These are phyloP conservation scores for Termitomyces sp. DNA, from an alignment of 768 basidiomycete species.

Conservation along the genomic window DNA sequence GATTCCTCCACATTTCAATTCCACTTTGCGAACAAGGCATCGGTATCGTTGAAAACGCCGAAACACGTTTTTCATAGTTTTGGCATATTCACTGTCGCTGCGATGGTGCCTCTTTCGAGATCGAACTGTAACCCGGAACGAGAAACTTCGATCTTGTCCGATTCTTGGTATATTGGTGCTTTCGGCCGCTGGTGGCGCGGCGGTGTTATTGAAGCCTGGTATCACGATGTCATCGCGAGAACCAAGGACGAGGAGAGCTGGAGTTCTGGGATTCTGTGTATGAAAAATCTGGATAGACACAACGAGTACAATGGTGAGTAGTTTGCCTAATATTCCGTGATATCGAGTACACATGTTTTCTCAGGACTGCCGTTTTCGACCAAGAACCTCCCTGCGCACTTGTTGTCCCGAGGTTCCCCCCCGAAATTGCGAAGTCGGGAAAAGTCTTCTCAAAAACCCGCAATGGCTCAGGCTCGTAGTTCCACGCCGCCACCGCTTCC, in stretches of 20 bases:
- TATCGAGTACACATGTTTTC: constrained; percentile 7
- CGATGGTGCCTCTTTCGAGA: constrained; percentile 54
- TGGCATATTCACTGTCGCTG: constrained; percentile 82
- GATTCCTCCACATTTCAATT: constrained; percentile 61
- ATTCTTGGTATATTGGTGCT: constrained; percentile 87
- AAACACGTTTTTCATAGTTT: constrained; percentile 83
- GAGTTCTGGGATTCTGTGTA: constrained; percentile 71
- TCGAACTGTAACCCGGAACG: constrained; percentile 30
- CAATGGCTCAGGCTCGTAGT: constrained; percentile 41
- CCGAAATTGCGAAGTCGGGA: constrained; percentile 56
- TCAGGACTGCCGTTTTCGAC: constrained; percentile 48
- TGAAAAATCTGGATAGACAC: constrained; percentile 68
- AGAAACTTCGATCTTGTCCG: constrained; percentile 51
- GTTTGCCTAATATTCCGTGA: constrained; percentile 12
- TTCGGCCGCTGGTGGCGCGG: constrained; percentile 92
- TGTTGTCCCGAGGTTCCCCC: constrained; percentile 40
- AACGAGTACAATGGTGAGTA: constrained; percentile 60
- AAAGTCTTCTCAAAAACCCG: constrained; percentile 39
- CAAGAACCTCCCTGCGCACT: constrained; percentile 2
- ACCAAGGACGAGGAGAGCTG: constrained; percentile 68
- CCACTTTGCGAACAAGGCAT: constrained; percentile 90
- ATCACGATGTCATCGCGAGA: constrained; percentile 57
- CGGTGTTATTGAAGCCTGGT: constrained; percentile 77
- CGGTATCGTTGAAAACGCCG: constrained; percentile 89
- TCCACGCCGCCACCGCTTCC: constrained; percentile 81